These are phyloP conservation scores for Lipomyces sp. DNA, from an alignment of 805 yeast species.

Conservation along the genomic window DNA sequence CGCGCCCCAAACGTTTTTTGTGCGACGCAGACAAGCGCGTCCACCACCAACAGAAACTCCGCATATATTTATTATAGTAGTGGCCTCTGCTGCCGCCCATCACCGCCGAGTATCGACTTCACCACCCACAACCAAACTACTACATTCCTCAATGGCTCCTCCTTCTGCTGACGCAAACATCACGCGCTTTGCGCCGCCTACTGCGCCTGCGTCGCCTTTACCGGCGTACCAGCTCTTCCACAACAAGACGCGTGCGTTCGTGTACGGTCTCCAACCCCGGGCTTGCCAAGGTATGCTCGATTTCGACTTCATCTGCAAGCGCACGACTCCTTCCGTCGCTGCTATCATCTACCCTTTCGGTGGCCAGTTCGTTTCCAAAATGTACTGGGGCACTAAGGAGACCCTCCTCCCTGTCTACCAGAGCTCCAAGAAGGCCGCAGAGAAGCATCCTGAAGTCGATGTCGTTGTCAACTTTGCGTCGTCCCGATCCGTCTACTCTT, in stretches of 20 bases:
- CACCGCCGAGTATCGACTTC: conserved; percentile 3
- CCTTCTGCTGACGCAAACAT: conserved; percentile 39
- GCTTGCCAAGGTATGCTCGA: conserved; percentile 58
- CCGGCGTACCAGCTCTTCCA: conserved; percentile 50
- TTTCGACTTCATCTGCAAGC: conserved; percentile 53
- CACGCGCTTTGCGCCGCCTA: conserved; percentile 43
- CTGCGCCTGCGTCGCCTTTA: conserved; percentile 41
- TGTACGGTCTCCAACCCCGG: conserved; percentile 54
- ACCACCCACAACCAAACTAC: conserved; percentile 2
- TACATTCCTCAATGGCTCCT: background rate
- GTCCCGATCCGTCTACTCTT: conserved; percentile 53
- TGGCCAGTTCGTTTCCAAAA: conserved; percentile 52
- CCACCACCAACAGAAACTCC: background rate
- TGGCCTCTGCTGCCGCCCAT: conserved; percentile 10
- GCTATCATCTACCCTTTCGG: conserved; percentile 56
- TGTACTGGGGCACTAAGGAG: conserved; percentile 58
- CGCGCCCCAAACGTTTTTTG: conserved; percentile 8
- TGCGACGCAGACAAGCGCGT: background rate
- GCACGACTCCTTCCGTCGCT: conserved; percentile 53
- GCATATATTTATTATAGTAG: background rate
- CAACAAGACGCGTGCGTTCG: conserved; percentile 52
- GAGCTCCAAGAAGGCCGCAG: conserved; percentile 49
- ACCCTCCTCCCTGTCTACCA: conserved; percentile 54
- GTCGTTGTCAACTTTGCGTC: conserved; percentile 56
- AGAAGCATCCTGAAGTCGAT: conserved; percentile 54